Percentiles rank a stretch among this genome's conserved stretches.
Evolutionary conservation across 306 rosid genomes (phyloP).

Genomic region (Castanopsis chinensis): DNA sequence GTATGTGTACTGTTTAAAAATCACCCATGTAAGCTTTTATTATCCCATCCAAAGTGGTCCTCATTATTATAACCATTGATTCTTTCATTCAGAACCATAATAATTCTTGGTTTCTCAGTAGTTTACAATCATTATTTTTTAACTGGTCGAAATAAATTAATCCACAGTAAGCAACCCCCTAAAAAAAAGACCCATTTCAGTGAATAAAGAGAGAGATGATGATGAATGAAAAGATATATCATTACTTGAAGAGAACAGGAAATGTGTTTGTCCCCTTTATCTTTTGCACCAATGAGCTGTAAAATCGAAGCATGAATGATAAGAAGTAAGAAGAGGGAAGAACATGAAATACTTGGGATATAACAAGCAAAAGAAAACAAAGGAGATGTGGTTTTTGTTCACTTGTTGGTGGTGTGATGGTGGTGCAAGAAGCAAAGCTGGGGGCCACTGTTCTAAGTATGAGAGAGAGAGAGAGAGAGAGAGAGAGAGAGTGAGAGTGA

Average conservation of each 20-base stretch:
- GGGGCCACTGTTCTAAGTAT: conserved; percentile 43
- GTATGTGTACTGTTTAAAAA: conserved; percentile 20
- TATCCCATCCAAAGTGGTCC: conserved; percentile 29
- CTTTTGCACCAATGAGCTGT: conserved; percentile 11
- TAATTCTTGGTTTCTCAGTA: neutral
- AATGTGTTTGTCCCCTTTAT: neutral
- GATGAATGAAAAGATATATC: conserved; percentile 9
- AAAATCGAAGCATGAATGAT: conserved; percentile 10
- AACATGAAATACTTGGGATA: conserved; percentile 5
- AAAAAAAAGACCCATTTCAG: neutral
- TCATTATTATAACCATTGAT: conserved; percentile 20
- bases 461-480: neutral
- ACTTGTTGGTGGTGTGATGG: conserved; percentile 28
- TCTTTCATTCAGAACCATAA: conserved; percentile 1
- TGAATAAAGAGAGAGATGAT: neutral
- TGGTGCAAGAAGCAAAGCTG: conserved; percentile 43
- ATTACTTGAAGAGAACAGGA: neutral
- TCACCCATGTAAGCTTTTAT: conserved; percentile 13
- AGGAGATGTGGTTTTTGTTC: conserved; percentile 18
- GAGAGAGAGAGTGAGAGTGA: neutral
- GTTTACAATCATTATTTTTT: neutral
- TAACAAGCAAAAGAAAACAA: conserved; percentile 35
- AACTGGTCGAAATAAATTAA: neutral
- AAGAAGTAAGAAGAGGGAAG: neutral
- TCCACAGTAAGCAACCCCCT: neutral